phyloP scores from a whole-genome alignment of 768 basidiomycete genomes.

The Tricholomella constricta region DNA sequence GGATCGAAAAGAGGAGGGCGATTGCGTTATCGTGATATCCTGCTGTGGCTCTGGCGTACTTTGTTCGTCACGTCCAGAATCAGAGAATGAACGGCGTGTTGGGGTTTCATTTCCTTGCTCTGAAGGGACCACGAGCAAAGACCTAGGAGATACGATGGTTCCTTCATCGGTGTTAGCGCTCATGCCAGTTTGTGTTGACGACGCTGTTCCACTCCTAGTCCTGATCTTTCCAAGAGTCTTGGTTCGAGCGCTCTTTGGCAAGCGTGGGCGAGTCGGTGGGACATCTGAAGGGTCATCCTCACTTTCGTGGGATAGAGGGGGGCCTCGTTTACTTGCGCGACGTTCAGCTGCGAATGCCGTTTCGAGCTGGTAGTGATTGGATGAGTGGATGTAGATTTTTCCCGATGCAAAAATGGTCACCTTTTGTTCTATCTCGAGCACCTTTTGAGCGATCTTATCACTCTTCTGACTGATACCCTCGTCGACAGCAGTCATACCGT shows the following conservation, averaged over 20 bases:
- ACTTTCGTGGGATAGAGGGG: conserved; percentile 44
- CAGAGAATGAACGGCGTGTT: conserved; percentile 42
- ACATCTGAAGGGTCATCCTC: conserved; percentile 59
- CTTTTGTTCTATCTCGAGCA: conserved; percentile 89
- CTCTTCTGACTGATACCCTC: conserved; percentile 83
- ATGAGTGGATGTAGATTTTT: neutral
- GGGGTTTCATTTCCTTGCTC: conserved; percentile 42
- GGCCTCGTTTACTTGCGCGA: conserved; percentile 42
- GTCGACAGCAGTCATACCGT: conserved; percentile 85
- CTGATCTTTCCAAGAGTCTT: conserved; percentile 39
- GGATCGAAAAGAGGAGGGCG: conserved; percentile 6
- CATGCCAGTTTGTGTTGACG: conserved; percentile 54
- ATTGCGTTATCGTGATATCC: conserved; percentile 32
- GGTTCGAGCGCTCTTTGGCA: conserved; percentile 35
- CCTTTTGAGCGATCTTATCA: conserved; percentile 86
- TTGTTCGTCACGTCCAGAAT: conserved; percentile 33
- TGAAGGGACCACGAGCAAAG: conserved; percentile 29
- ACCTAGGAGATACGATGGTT: conserved; percentile 25
- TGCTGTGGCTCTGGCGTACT: conserved; percentile 33
- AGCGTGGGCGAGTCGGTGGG: conserved; percentile 42
- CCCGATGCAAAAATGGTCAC: conserved; percentile 43
- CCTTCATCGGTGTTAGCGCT: conserved; percentile 33
- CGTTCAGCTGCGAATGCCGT: conserved; percentile 68
- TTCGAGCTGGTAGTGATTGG: conserved; percentile 57
- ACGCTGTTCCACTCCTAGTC: conserved; percentile 62